Evolutionary conservation across 306 rosid species (phyloP).

Genomic region (Mucuna pruriens): DNA sequence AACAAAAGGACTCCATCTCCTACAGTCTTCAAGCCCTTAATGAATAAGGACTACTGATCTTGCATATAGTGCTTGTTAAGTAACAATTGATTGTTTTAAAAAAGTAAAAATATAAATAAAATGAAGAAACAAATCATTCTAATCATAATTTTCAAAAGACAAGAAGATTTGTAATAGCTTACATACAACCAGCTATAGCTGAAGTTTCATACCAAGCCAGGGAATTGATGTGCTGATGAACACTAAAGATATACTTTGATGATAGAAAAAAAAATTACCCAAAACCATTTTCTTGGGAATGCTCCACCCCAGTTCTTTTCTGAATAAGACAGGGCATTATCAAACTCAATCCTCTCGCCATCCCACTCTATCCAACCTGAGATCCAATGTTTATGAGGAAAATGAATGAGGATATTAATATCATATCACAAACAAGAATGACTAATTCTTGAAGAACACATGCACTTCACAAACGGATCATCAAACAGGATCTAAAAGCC

Average conservation of each 20-base stretch:
- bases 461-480: not conserved
- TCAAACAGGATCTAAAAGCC: slow-evolving; percentile 18
- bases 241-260: slow-evolving; percentile 24
- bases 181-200: slow-evolving; percentile 10
- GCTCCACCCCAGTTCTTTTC: slow-evolving; percentile 99
- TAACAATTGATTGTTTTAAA: not conserved
- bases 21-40: slow-evolving; percentile 15
- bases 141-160: slow-evolving; percentile 18
- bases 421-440: slow-evolving; percentile 18
- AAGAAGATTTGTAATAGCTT: not conserved
- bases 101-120: not conserved
- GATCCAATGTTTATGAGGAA: slow-evolving; percentile 51
- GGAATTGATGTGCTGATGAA: slow-evolving; percentile 15
- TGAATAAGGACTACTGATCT: slow-evolving; percentile 16
- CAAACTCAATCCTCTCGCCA: slow-evolving; percentile 87
- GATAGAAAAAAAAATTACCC: slow-evolving; percentile 64
- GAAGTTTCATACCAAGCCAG: slow-evolving; percentile 27
- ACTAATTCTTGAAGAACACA: not conserved
- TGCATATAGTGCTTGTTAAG: not conserved
- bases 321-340: slow-evolving; percentile 90
- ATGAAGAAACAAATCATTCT: slow-evolving; percentile 15
- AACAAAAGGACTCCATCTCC: not conserved
- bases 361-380: slow-evolving; percentile 99
- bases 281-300: slow-evolving; percentile 98
- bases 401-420: slow-evolving; percentile 30